phyloP scores from a whole-genome alignment of 257 asterid species.

The Petunia secreta region DNA sequence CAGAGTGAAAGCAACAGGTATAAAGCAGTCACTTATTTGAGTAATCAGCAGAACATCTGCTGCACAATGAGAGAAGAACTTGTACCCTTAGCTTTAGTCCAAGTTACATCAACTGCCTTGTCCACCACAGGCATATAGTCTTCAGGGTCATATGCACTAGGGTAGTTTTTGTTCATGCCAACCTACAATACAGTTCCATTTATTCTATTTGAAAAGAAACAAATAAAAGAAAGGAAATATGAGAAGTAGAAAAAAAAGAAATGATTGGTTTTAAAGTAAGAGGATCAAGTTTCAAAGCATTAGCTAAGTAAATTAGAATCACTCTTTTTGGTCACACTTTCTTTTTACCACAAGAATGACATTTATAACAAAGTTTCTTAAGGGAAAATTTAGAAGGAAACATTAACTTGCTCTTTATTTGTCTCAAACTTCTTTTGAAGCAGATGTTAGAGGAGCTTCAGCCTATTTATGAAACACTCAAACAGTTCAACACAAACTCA shows the following conservation, averaged over 20 bases:
- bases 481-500: neutral
- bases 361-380: too few relatives aligned
- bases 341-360: neutral
- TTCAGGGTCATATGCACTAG: neutral
- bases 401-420: neutral
- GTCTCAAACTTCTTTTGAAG: neutral
- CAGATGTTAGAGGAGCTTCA: neutral
- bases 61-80: neutral
- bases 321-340: neutral
- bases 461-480: neutral
- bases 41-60: conserved; percentile 23
- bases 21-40: neutral
- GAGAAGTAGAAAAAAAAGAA: neutral
- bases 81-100: conserved; percentile 41
- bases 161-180: conserved; percentile 11
- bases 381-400: neutral
- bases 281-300: neutral
- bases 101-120: conserved; percentile 53
- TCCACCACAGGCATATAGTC: conserved; percentile 44
- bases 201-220: neutral
- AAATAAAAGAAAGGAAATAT: neutral
- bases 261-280: neutral
- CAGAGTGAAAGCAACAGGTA: neutral
- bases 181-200: neutral
- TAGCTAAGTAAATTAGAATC: neutral